These are phyloP conservation scores for Tylopilus rubrobrunneus DNA, from an alignment of 768 basidiomycete species.

Conservation along the genomic window DNA sequence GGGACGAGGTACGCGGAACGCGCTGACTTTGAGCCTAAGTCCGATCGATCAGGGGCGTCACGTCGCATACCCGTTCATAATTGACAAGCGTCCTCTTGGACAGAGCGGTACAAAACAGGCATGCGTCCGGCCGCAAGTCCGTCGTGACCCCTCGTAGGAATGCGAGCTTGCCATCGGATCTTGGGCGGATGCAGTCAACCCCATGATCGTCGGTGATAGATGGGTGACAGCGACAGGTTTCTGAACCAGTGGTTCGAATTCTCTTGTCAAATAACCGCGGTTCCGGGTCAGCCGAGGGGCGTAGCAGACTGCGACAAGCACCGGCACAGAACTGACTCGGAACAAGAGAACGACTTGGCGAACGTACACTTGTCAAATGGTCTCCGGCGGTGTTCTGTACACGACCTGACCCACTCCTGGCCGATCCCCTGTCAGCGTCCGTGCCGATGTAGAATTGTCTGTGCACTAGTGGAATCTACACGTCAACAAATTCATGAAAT, in stretches of 20 bases:
- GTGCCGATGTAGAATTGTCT: not conserved
- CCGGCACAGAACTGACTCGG: too few relatives aligned
- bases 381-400: not conserved
- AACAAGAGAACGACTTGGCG: not conserved
- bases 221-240: not conserved
- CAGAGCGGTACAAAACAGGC: too few relatives aligned
- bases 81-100: too few relatives aligned
- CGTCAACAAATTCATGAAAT: too few relatives aligned
- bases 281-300: not conserved
- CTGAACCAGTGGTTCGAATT: not conserved
- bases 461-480: not conserved
- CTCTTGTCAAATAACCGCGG: not conserved
- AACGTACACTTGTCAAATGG: not conserved
- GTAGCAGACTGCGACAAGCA: not conserved
- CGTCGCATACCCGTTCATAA: not conserved
- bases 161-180: not conserved
- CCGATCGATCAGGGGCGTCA: not conserved
- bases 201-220: not conserved
- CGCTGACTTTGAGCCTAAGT: too few relatives aligned
- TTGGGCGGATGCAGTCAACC: not conserved
- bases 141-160: too few relatives aligned
- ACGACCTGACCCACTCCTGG: too few relatives aligned
- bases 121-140: too few relatives aligned
- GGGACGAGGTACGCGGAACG: not conserved
- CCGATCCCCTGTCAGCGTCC: not conserved